These are phyloP conservation scores for Chlamydomonas urium DNA, from an alignment of 139 green algal genomes.

Conservation along the genomic window DNA sequence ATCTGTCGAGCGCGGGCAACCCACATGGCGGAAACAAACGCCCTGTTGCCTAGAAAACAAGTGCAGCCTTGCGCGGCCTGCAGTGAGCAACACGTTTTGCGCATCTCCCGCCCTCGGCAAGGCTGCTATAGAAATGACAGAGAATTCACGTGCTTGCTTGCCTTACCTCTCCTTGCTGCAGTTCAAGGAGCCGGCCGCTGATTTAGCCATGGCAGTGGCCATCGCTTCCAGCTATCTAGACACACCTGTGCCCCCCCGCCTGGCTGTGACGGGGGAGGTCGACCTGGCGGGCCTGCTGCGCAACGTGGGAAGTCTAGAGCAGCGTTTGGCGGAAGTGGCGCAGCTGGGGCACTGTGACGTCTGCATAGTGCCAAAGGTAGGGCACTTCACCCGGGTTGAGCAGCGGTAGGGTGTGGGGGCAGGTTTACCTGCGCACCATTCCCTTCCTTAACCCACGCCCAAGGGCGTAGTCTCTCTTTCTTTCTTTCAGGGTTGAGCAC, in stretches of 20 bases:
- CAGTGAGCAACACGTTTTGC: no score
- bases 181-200: conserved; percentile 26
- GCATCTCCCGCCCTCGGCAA: no score
- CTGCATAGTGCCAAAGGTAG: conserved; percentile 31
- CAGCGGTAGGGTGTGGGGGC: background rate
- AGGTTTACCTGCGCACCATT: background rate
- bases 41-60: no score
- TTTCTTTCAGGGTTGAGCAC: background rate
- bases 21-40: no score
- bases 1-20: no score
- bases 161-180: conserved; percentile 4
- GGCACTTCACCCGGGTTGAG: background rate
- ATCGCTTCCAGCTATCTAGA: conserved; percentile 30
- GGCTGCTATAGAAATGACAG: no score
- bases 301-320: conserved; percentile 19
- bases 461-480: background rate
- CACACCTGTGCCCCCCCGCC: conserved; percentile 7
- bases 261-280: conserved; percentile 36
- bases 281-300: conserved; percentile 32
- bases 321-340: conserved; percentile 20
- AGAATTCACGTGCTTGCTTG: no score
- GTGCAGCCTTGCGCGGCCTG: no score
- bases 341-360: conserved; percentile 22
- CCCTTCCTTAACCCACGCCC: background rate
- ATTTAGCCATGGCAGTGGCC: conserved; percentile 32